These are phyloP conservation scores for Apiosordaria backusii DNA, from an alignment of 495 filamentous ascomycete genomes.

Conservation along the genomic window DNA sequence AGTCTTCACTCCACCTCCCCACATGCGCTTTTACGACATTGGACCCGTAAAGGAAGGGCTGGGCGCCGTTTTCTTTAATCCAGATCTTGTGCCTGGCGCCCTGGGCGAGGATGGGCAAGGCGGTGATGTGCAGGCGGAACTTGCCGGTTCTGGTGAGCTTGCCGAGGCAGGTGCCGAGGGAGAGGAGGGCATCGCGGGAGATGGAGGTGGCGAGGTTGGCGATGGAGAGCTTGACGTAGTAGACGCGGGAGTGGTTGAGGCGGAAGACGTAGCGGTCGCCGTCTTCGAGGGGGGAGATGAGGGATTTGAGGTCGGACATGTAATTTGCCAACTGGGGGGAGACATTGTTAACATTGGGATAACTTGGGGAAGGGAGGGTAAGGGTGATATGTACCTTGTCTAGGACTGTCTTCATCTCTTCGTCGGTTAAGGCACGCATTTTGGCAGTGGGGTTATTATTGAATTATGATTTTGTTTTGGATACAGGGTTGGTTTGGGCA, in stretches of 20 bases:
- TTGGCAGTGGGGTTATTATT: conserved; percentile 15
- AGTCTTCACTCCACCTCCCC: conserved; percentile 82
- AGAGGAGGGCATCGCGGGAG: conserved; percentile 72
- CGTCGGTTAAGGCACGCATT: conserved; percentile 74
- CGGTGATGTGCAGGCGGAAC: conserved; percentile 79
- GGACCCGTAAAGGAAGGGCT: conserved; percentile 81
- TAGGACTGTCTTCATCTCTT: conserved; percentile 70
- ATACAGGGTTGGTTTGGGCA: background rate
- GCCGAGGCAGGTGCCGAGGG: conserved; percentile 76
- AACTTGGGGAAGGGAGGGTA: background rate
- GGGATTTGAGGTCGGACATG: conserved; percentile 56
- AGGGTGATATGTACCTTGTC: conserved; percentile 47
- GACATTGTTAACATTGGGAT: background rate
- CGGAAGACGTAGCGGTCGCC: conserved; percentile 82
- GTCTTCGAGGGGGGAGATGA: conserved; percentile 71
- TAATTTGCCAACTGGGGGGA: conserved; percentile 30
- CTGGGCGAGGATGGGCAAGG: conserved; percentile 77
- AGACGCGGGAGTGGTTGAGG: conserved; percentile 63
- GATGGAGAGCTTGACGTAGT: conserved; percentile 80
- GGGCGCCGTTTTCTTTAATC: conserved; percentile 92
- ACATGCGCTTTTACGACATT: conserved; percentile 84
- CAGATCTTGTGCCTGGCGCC: conserved; percentile 92
- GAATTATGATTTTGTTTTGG: background rate
- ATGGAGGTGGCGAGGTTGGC: conserved; percentile 88
- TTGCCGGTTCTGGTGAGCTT: conserved; percentile 94